These are phyloP conservation scores for Fragilaria radians DNA, from an alignment of 108 stramenopile genomes.

Conservation along the genomic window DNA sequence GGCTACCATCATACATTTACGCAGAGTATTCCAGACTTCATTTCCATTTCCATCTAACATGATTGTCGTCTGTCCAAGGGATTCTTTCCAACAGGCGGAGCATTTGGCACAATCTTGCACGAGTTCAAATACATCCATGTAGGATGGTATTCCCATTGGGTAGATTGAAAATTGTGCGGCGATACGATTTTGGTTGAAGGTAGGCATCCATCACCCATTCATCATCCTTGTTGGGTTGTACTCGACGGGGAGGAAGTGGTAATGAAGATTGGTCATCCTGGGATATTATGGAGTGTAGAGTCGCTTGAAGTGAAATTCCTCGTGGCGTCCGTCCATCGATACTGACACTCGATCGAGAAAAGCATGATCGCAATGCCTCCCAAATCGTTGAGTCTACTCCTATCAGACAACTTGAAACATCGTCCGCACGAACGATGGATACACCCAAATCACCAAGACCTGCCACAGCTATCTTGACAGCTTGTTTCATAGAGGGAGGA, in stretches of 20 bases:
- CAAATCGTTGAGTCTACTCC: neutral
- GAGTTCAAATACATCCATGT: slow-evolving; percentile 1
- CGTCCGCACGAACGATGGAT: neutral
- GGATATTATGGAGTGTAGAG: neutral
- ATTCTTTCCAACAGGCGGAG: neutral
- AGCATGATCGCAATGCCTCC: neutral
- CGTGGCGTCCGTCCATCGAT: neutral
- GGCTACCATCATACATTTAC: slow-evolving; percentile 4
- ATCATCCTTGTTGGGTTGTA: neutral
- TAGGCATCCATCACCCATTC: slow-evolving; percentile 4
- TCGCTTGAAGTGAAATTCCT: neutral
- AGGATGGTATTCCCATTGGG: slow-evolving; percentile 1
- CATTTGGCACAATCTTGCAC: slow-evolving; percentile 4
- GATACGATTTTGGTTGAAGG: slow-evolving; percentile 3
- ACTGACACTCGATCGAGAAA: neutral
- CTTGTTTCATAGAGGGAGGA: neutral
- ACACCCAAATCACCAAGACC: neutral
- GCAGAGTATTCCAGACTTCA: slow-evolving; percentile 11
- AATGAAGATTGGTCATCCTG: neutral
- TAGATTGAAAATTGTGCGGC: slow-evolving; percentile 13
- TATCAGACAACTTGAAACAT: neutral
- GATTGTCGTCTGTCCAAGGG: neutral
- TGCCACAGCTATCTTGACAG: neutral
- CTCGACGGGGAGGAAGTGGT: neutral
- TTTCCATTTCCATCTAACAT: slow-evolving; percentile 13